Conservation (phyloP, 2,329 filamentous ascomycete species). For the Seiridium cupressi region DNA sequence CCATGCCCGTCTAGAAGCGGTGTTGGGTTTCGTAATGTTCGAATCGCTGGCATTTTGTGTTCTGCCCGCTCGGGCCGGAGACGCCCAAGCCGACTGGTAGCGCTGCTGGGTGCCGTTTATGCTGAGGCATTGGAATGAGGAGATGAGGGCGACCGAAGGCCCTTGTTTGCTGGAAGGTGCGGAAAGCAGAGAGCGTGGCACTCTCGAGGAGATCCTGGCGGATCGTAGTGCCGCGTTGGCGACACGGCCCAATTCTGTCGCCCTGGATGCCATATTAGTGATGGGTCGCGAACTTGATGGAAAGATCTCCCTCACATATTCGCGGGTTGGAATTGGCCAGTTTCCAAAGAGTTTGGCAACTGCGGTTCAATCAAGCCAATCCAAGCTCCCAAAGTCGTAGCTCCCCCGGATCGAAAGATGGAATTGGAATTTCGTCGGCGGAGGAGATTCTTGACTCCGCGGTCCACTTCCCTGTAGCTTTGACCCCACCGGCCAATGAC, state of each 20-base stretch:
- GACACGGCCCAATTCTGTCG: slow-evolving; percentile 10
- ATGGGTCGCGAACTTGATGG: too few relatives aligned
- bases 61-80: slow-evolving; percentile 12
- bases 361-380: background rate
- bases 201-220: background rate
- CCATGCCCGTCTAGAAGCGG: background rate
- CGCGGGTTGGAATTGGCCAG: background rate
- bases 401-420: background rate
- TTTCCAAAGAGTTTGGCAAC: background rate
- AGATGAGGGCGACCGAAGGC: background rate
- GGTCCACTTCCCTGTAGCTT: background rate
- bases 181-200: background rate
- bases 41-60: background rate
- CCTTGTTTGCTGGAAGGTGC: background rate
- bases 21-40: slow-evolving; percentile 7
- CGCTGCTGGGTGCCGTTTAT: slow-evolving; percentile 6
- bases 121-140: slow-evolving; percentile 1
- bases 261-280: background rate
- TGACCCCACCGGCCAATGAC: background rate
- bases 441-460: background rate
- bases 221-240: slow-evolving; percentile 11
- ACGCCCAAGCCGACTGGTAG: slow-evolving; percentile 15
- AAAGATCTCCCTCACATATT: slow-evolving; percentile 7
- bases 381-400: background rate
- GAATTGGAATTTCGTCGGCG: slow-evolving; percentile 2